Base-by-base conservation (phyloP, 2,329 filamentous ascomycete species). In the Rhinocladiella similis region DNA sequence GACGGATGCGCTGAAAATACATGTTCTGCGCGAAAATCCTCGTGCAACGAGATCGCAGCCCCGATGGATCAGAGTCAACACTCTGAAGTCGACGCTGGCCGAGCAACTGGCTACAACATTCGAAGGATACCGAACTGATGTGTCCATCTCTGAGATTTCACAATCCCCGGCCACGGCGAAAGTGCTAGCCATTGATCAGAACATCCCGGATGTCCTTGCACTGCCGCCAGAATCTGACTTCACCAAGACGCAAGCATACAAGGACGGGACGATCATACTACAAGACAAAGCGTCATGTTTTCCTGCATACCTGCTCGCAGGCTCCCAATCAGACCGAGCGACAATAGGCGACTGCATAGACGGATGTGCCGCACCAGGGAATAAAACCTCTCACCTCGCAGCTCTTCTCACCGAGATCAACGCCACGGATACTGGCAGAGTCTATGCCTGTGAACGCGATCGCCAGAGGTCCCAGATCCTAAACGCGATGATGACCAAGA, bases 241-340 rank as follows among this genome's bases (percentile, higher is more conserved):
- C 42, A 87, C 85, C 18, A 88, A 86, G 60, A 87, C 84, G 6
- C 73, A 81, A 13, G 88, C 91, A 0, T 97, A 97, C 71, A 81
- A 77, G 13, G 77, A 81, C 1, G 93, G 93, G 1, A 82, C 85
- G 46, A 83, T 97, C 51, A 96, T 97, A 57, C 77, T 97, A 20
- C 94, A 99, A 71, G 94, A 97, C 68, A 97, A 97, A 72, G 93
- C 94, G 0, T 97, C 92, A 0, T 99, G 94, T 69, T 97, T 99
- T 67, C 94, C 94, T 0, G 94, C 93, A 0, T 94, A 94, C 69
- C 78, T 99, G 2, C 77, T 99, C 0, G 80, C 96, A 50, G 75
- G 75, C 0, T 75, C 83, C 7, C 77, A 83, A 55, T 83, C 87
- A 62, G 43, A 52, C 3, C 42, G 50, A 22, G 13, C 41, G 0